Base-by-base conservation (phyloP, 306 rosid genomes). In the Alnus glutinosa region DNA sequence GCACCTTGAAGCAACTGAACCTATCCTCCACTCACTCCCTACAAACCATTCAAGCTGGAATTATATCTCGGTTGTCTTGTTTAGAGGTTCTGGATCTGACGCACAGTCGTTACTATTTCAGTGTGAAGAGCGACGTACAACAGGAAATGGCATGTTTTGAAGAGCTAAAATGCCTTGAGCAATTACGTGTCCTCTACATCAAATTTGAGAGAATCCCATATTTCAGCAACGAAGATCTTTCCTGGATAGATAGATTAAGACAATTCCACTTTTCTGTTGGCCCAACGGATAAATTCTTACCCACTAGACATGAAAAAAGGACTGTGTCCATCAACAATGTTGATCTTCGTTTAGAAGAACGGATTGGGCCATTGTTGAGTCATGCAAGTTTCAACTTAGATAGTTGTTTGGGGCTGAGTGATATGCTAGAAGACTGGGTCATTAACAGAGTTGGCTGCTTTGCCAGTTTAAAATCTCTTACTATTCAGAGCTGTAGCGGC, bases 21-120 rank as follows among this genome's bases (percentile, higher is more conserved):
- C 44, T 80, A 73, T 54, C 9, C 0, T 2, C 0, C 5, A 64
- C 75, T 14, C 0, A 0, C 0, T 54, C 3, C 48, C 58, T 80
- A 46, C 3, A 64, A 64, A 11, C 10, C 34, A 23, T 74, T 39
- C 39, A 50, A 66, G 69, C 19, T 23, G 70, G 75, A 73, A 66
- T 73, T 13, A 66, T 80, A 44, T 74, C 74, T 2, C 55, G 57
- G 15, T 66, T 80, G 46, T 15, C 34, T 51, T 51, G 61, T 64
- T 57, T 79, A 9, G 83, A 79, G 69, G 58, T 36, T 66, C 57
- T 79, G 15, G 50, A 64, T 52, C 39, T 79, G 78, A 39, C 73
- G n/a, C 50, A 30, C 62, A 71, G 77, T 49, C 42, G 54, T 7
- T 78, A 58, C 23, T 0, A 1, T 4, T 34, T 34, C 1, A 6